These are phyloP conservation scores for Aspergillus sp. DNA, from an alignment of 2,329 filamentous ascomycete genomes.

Conservation along the genomic window DNA sequence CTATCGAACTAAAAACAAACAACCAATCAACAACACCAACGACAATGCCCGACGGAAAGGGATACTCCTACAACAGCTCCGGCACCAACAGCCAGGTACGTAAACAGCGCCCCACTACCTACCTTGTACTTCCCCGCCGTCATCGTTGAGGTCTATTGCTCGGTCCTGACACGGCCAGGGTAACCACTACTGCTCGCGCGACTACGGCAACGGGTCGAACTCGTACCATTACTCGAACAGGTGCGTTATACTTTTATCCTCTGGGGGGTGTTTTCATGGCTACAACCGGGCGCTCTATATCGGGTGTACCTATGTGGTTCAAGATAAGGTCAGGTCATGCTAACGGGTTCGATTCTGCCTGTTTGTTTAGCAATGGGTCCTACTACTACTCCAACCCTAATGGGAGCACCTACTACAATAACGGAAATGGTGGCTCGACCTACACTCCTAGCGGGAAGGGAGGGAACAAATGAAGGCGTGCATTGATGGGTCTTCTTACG, in stretches of 20 bases:
- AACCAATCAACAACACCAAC: neutral
- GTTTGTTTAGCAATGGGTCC: slow-evolving; percentile 54
- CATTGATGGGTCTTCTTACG: too few relatives aligned
- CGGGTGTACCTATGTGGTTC: neutral
- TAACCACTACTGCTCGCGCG: slow-evolving; percentile 66
- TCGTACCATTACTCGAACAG: slow-evolving; percentile 64
- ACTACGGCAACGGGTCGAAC: slow-evolving; percentile 61
- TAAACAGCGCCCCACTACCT: neutral
- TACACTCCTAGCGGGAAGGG: slow-evolving; percentile 57
- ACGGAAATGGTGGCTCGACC: slow-evolving; percentile 56
- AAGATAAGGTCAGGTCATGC: neutral
- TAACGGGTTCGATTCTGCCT: neutral
- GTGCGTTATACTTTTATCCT: slow-evolving; percentile 36
- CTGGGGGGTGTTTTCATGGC: too few relatives aligned
- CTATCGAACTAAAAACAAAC: neutral
- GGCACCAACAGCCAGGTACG: slow-evolving; percentile 65
- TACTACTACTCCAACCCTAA: slow-evolving; percentile 74
- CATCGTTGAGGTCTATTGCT: too few relatives aligned
- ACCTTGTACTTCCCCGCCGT: neutral
- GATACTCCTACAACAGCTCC: slow-evolving; percentile 43
- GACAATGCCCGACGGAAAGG: slow-evolving; percentile 14
- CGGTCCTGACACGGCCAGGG: slow-evolving; percentile 47
- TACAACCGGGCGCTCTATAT: neutral
- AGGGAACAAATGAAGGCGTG: neutral
- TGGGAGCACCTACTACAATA: slow-evolving; percentile 68